Evolutionary conservation across 352 stramenopile species (phyloP), one percentile per base, ranked within the genome.

Genomic region (Pythium aristosporum): DNA sequence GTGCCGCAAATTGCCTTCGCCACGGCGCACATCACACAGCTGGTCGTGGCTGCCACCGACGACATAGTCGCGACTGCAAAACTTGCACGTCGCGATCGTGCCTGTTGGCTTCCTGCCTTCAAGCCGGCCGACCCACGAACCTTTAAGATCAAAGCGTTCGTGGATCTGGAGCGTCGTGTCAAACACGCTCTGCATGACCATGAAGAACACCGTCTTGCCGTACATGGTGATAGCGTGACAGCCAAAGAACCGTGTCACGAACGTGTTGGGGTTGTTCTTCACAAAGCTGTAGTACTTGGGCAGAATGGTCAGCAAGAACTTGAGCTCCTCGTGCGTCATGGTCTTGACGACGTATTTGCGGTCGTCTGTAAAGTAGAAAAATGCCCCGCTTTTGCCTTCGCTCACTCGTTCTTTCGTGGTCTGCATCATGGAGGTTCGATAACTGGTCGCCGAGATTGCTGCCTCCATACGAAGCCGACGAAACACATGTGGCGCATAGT

Each of bases 301-400:
- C 30, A 94, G 46, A 20, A 94, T 94, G 28, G 72, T 73, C 12
- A 91, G 50, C 15, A 94, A 62, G 46, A 92, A 94, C 46, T 85
- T 84, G 42, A 89, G 79, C 56, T 92, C 85, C 51, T 92, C 82
- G 25, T 83, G 78, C 0, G 74, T 87, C 20, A 92, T 75, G 16
- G 85, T 94, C 71, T 94, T 94, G 18, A 94, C 83, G 2, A 94
- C 80, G 51, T 91, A 94, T 65, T 91, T 91, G 49, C 77, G 80
- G 39, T 94, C 85, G 60, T 92, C 76, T 0, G 85, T 91, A 60
- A 89, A 94, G 64, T 92, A 94, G 57, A 94, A 92, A 57, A 92
- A 94, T 9, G 82, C 82, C 8, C 85, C 85, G 54, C 80, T 91
- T 44, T 94, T 94, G 67, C 83, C 83, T 57, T 94, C 85, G 46